Evolutionary conservation across 2,329 filamentous ascomycete species (phyloP), one percentile per base, ranked within the genome.

Genomic region (Ceratocystis lukuohia): DNA sequence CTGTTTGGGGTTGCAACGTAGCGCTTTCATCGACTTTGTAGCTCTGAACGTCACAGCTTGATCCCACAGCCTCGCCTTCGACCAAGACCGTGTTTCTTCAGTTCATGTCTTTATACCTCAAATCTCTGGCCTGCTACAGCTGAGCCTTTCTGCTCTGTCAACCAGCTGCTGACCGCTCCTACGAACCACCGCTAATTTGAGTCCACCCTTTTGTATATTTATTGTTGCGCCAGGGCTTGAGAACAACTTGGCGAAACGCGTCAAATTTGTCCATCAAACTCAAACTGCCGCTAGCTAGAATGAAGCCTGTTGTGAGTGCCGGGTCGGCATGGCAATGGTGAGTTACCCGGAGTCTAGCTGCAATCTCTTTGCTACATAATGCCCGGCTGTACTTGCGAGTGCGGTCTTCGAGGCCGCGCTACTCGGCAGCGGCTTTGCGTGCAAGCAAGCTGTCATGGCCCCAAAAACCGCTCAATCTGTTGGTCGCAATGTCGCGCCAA

Each of bases 301-400:
- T 96, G 92, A 96, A 96, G 87, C 92, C 93, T 71, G 81, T 97
- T 74, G 89, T 97, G 72, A 88, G 90, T 74, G 87, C 91, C 71
- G 84, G 92, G 79, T 92, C 96, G 79, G 93, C 92, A 74, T 96
- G 92, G 91, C 90, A 87, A 80, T 96, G 92, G 92, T 96, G 80
- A 74, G 85, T 76, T 68, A 61, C 66, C 46, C 56, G 67, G n/a
- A n/a, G 15, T 22, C 25, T 5, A n/a, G 46, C 17, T 12, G 44
- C 12, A 25, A 8, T 30, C 12, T 56, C 8, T 64, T 56, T 22
- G n/a, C 15, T 45, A 6, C 33, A 37, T 33, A 5, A 12, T 64
- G 57, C 22, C 1, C n/a, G 53, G 53, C 3, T 17, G 0, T 33
- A 6, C 22, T 8, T 10, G 53, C 25, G 53, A 5, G 15, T 12